Conservation (phyloP, 208 protist genomes). For the Wallacemonas sp. region DNA sequence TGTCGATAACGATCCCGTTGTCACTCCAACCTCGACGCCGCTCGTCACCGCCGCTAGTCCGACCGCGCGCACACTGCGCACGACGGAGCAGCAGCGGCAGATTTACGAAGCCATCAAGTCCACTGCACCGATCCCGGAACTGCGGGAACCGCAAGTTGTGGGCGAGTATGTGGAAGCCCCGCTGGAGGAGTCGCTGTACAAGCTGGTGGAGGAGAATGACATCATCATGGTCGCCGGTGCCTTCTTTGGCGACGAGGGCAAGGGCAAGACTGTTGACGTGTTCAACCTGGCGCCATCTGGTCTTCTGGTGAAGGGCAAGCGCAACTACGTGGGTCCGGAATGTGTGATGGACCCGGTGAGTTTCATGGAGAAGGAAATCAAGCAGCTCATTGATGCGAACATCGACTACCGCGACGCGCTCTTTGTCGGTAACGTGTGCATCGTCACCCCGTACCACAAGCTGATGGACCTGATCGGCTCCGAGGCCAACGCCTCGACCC, state of each 20-base stretch:
- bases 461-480: conserved; percentile 85
- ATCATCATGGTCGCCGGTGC: conserved; percentile 90
- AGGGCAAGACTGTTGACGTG: conserved; percentile 92
- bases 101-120: conserved; percentile 64
- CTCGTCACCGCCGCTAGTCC: not conserved
- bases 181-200: conserved; percentile 70
- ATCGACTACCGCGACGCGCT: conserved; percentile 77
- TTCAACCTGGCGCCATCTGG: conserved; percentile 92
- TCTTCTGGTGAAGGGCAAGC: conserved; percentile 65
- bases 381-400: conserved; percentile 76
- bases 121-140: conserved; percentile 58
- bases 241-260: conserved; percentile 93
- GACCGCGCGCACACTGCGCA: conserved; percentile 39
- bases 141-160: conserved; percentile 52
- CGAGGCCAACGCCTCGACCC: conserved; percentile 81
- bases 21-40: conserved; percentile 5
- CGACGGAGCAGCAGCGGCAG: conserved; percentile 39
- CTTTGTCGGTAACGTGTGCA: conserved; percentile 88
- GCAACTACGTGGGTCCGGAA: conserved; percentile 86
- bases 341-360: conserved; percentile 91
- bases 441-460: conserved; percentile 93
- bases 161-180: conserved; percentile 70
- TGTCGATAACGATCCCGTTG: conserved; percentile 8
- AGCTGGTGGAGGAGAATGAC: conserved; percentile 71
- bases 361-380: conserved; percentile 90